phyloP scores from a whole-genome alignment of 352 stramenopile species.

The Phytophthora sp. region DNA sequence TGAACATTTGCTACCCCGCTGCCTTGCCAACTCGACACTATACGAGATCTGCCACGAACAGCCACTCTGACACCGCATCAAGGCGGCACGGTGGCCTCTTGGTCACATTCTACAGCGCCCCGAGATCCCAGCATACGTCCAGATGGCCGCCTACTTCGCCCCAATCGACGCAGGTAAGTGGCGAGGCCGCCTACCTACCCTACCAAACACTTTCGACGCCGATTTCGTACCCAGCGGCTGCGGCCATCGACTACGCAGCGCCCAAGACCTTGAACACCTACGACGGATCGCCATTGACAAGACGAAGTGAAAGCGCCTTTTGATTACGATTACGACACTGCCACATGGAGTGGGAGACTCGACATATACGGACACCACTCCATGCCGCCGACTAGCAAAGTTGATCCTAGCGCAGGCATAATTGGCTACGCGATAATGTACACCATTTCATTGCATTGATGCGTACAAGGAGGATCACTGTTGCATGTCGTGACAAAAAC shows the following conservation, averaged over 20 bases:
- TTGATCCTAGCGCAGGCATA: slow-evolving; percentile 15
- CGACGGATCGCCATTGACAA: slow-evolving; percentile 1
- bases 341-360: slow-evolving; percentile 4
- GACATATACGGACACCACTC: slow-evolving; percentile 21
- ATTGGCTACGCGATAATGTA: slow-evolving; percentile 17
- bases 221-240: slow-evolving; percentile 12
- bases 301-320: background rate
- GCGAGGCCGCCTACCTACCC: background rate
- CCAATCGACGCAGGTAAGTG: slow-evolving; percentile 3
- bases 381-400: slow-evolving; percentile 23
- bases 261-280: slow-evolving; percentile 2
- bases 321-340: background rate
- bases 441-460: slow-evolving; percentile 5
- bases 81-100: background rate
- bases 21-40: background rate
- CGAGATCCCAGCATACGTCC: slow-evolving; percentile 7
- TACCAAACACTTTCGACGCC: background rate
- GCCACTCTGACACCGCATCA: slow-evolving; percentile 6
- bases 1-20: background rate
- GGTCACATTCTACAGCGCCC: slow-evolving; percentile 4
- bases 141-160: slow-evolving; percentile 8
- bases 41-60: slow-evolving; percentile 11
- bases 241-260: background rate
- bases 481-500: too few relatives aligned
- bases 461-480: too few relatives aligned